phyloP scores from a whole-genome alignment of 306 rosid genomes.

The Cercis canadensis region DNA sequence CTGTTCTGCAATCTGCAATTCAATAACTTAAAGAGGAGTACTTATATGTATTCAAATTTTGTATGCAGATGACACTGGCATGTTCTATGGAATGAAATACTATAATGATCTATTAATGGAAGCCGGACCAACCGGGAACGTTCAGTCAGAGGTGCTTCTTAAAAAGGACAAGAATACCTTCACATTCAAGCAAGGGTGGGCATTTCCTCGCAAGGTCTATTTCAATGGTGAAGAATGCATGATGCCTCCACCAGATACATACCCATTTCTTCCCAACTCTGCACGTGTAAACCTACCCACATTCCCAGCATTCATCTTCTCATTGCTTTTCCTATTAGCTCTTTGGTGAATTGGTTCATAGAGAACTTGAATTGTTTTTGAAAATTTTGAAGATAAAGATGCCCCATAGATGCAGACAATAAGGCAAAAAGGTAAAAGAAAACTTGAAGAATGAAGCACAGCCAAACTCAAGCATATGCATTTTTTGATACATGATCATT shows the following conservation, averaged over 20 bases:
- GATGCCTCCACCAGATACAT: constrained; percentile 89
- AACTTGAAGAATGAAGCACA: neutral
- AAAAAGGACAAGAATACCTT: constrained; percentile 73
- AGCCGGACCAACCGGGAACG: constrained; percentile 82
- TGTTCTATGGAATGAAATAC: constrained; percentile 87
- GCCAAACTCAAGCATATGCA: constrained; percentile 12
- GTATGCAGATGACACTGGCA: constrained; percentile 87
- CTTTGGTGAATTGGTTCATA: constrained; percentile 47
- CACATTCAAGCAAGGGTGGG: constrained; percentile 95
- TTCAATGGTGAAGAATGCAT: constrained; percentile 94
- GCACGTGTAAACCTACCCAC: constrained; percentile 40
- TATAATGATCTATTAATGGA: constrained; percentile 80
- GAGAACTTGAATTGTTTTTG: constrained; percentile 30
- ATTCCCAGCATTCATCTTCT: constrained; percentile 46
- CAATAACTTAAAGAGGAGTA: neutral
- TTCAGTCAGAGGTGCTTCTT: constrained; percentile 86
- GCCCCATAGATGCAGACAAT: constrained; percentile 27
- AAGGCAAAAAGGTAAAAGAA: neutral
- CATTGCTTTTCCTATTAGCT: constrained; percentile 56
- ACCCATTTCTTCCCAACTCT: constrained; percentile 82
- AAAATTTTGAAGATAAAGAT: constrained; percentile 47
- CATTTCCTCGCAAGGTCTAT: constrained; percentile 87
- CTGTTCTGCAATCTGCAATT: neutral
- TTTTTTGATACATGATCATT: constrained; percentile 25
- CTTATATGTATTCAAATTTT: constrained; percentile 9